phyloP scores from a whole-genome alignment of 768 basidiomycete genomes.

The Pilatotrama ljubarskyi region DNA sequence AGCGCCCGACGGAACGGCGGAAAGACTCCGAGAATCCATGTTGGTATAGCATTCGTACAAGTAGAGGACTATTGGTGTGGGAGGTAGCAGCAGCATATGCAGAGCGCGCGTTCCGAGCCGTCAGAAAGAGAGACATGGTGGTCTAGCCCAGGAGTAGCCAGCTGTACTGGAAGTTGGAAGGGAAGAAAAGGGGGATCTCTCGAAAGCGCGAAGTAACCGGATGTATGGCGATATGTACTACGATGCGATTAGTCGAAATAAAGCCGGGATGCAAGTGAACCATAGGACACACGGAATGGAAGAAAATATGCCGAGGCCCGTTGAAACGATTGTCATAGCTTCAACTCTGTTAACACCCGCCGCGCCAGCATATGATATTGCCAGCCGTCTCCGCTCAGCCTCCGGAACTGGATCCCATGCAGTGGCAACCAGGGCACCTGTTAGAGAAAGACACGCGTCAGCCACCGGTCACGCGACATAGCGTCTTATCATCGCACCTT shows the following conservation, averaged over 20 bases:
- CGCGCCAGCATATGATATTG: constrained; percentile 96
- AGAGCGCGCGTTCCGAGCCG: constrained; percentile 20
- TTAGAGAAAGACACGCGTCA: neutral
- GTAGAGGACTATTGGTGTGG: constrained; percentile 14
- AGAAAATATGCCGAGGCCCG: constrained; percentile 13
- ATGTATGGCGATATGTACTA: constrained; percentile 10
- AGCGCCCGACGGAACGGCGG: neutral
- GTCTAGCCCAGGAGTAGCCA: constrained; percentile 18
- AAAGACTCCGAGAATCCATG: constrained; percentile 2
- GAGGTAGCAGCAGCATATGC: constrained; percentile 24
- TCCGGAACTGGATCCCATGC: constrained; percentile 93
- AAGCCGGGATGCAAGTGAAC: neutral
- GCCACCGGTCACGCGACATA: constrained; percentile 5
- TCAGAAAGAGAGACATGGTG: constrained; percentile 15
- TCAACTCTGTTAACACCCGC: constrained; percentile 84
- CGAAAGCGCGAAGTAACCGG: constrained; percentile 9
- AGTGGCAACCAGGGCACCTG: constrained; percentile 92
- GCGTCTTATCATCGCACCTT: constrained; percentile 63
- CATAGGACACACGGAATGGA: constrained; percentile 7
- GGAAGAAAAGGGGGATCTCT: neutral
- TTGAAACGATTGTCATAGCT: constrained; percentile 50
- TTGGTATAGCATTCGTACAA: constrained; percentile 28
- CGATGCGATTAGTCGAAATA: constrained; percentile 15
- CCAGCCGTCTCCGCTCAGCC: constrained; percentile 90
- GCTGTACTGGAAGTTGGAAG: constrained; percentile 18